These are phyloP conservation scores for Podaxis carcinomalis DNA, from an alignment of 768 basidiomycete species.

Conservation along the genomic window DNA sequence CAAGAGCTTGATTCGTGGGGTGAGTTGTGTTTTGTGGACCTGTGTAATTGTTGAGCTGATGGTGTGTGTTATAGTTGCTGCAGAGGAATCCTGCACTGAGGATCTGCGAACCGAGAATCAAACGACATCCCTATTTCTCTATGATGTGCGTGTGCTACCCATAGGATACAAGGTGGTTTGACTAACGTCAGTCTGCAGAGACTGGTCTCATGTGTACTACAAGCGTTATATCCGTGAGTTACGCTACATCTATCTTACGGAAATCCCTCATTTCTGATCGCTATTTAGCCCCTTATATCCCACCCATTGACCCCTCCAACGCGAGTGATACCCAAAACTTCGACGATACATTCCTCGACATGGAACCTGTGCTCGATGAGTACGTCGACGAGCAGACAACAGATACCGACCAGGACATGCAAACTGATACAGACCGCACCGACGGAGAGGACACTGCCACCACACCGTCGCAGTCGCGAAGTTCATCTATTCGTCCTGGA, in stretches of 20 bases:
- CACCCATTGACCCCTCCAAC: conserved; percentile 85
- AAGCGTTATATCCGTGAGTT: conserved; percentile 88
- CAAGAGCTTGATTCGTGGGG: conserved; percentile 91
- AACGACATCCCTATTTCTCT: conserved; percentile 91
- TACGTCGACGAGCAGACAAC: conserved; percentile 48
- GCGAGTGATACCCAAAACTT: conserved; percentile 98
- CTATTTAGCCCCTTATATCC: conserved; percentile 80
- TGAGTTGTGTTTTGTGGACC: conserved; percentile 35
- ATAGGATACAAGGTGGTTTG: conserved; percentile 12
- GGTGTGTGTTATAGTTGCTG: conserved; percentile 53
- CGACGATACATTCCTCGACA: conserved; percentile 93
- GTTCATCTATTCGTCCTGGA: conserved; percentile 56
- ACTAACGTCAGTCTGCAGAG: conserved; percentile 40
- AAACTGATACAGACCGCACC: conserved; percentile 60
- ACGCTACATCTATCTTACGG: conserved; percentile 9
- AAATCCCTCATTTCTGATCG: conserved; percentile 2
- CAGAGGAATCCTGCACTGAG: conserved; percentile 90
- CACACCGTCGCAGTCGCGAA: conserved; percentile 78
- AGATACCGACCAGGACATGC: conserved; percentile 36
- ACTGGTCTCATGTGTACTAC: conserved; percentile 92
- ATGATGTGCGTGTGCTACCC: conserved; percentile 64
- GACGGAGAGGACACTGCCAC: conserved; percentile 74
- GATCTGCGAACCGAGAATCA: conserved; percentile 90
- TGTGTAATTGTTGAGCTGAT: conserved; percentile 12
- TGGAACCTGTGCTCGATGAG: conserved; percentile 89